Evolutionary conservation across 495 filamentous ascomycete species (phyloP).

Genomic region (Annulohypoxylon nitens): DNA sequence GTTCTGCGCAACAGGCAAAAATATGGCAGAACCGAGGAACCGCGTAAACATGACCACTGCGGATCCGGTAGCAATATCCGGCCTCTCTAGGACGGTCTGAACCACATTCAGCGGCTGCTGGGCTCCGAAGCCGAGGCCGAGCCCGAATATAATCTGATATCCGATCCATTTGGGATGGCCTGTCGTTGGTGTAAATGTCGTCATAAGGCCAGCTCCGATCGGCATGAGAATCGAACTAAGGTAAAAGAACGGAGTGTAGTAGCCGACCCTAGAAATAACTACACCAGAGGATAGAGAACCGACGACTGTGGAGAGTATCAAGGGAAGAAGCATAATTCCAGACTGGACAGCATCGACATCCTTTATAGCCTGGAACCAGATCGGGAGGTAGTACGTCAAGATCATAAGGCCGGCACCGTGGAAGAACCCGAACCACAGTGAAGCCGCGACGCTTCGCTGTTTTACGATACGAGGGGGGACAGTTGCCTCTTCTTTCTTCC

Average conservation of each 20-base stretch:
- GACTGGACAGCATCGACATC: slow-evolving; percentile 63
- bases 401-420: slow-evolving; percentile 70
- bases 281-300: slow-evolving; percentile 67
- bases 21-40: slow-evolving; percentile 71
- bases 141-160: slow-evolving; percentile 77
- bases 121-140: slow-evolving; percentile 72
- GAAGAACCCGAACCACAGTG: slow-evolving; percentile 64
- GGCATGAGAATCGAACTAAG: slow-evolving; percentile 63
- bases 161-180: slow-evolving; percentile 67
- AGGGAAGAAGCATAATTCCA: slow-evolving; percentile 66
- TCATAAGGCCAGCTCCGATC: slow-evolving; percentile 70
- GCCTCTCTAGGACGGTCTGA: slow-evolving; percentile 59
- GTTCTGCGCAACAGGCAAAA: slow-evolving; percentile 68
- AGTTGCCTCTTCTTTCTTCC: slow-evolving; percentile 73
- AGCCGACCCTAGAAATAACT: slow-evolving; percentile 61
- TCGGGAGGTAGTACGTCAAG: slow-evolving; percentile 70
- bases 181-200: slow-evolving; percentile 66
- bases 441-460: slow-evolving; percentile 70
- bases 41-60: slow-evolving; percentile 73
- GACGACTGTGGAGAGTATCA: slow-evolving; percentile 56
- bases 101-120: slow-evolving; percentile 70
- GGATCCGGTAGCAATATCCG: slow-evolving; percentile 70
- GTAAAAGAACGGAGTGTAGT: slow-evolving; percentile 72
- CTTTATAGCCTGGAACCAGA: slow-evolving; percentile 79
- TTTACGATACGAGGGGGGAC: slow-evolving; percentile 75